phyloP scores from a whole-genome alignment of 306 rosid genomes.

The Trifolium subterraneum region DNA sequence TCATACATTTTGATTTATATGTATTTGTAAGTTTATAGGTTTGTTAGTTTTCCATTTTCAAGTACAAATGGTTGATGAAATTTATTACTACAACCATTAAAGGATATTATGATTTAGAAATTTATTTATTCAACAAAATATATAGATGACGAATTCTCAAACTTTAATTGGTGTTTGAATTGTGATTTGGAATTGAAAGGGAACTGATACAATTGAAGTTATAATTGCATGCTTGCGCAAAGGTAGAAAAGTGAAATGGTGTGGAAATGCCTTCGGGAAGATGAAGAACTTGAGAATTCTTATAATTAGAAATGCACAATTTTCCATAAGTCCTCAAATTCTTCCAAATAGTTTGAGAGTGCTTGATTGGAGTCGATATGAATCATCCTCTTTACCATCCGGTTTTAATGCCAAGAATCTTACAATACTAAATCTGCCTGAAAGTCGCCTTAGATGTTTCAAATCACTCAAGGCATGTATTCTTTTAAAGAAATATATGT shows the following conservation, averaged over 20 bases:
- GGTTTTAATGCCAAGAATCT: slow-evolving; percentile 28
- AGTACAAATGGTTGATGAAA: not conserved
- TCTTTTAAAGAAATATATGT: not conserved
- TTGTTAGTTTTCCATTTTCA: not conserved
- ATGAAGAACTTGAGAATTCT: slow-evolving; percentile 28
- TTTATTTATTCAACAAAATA: no score
- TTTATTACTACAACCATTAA: not conserved
- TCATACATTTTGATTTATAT: not conserved
- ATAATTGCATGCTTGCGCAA: not conserved
- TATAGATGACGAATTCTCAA: not conserved
- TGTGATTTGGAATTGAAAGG: not conserved
- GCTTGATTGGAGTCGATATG: slow-evolving; percentile 22
- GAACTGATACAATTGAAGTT: not conserved
- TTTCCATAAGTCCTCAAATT: slow-evolving; percentile 13
- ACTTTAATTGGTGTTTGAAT: not conserved
- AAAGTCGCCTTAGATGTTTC: not conserved
- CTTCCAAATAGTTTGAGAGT: slow-evolving; percentile 25
- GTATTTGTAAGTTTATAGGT: not conserved
- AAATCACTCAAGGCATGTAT: not conserved
- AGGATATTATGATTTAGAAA: not conserved
- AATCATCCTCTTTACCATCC: slow-evolving; percentile 22
- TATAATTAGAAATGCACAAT: not conserved
- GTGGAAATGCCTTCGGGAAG: slow-evolving; percentile 14
- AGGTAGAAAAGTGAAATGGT: slow-evolving; percentile 1
- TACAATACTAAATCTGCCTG: not conserved